Evolutionary conservation across 441 rosid genomes (phyloP).

Genomic region (Rhodomyrtus psidioides): DNA sequence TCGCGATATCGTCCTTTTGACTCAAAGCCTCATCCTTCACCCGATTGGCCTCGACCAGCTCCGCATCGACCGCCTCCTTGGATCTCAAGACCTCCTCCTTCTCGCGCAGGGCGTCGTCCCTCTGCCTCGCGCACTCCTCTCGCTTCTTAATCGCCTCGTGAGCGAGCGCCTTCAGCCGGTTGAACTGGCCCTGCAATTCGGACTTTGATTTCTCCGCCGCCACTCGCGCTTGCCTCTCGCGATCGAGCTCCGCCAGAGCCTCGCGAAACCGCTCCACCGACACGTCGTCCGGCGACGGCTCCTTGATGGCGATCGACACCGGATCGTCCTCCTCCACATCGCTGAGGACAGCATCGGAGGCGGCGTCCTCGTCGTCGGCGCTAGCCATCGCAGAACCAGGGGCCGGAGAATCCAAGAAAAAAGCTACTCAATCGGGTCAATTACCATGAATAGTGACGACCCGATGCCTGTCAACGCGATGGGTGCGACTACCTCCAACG

Average conservation of each 20-base stretch:
- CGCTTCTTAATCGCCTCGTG: slow-evolving; percentile 79
- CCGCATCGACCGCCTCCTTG: slow-evolving; percentile 32
- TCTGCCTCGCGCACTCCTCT: slow-evolving; percentile 57
- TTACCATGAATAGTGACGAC: neutral
- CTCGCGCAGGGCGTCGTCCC: slow-evolving; percentile 66
- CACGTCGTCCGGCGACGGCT: slow-evolving; percentile 29
- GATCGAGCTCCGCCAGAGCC: slow-evolving; percentile 67
- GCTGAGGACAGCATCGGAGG: slow-evolving; percentile 69
- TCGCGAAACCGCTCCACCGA: slow-evolving; percentile 46
- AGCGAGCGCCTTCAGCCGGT: slow-evolving; percentile 58
- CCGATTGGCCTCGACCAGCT: slow-evolving; percentile 36
- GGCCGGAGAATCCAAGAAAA: neutral
- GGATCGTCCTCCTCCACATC: slow-evolving; percentile 79
- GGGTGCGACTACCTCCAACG: neutral
- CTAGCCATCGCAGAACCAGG: slow-evolving; percentile 16
- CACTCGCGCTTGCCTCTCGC: slow-evolving; percentile 68
- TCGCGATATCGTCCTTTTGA: slow-evolving; percentile 40
- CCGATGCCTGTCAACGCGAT: neutral
- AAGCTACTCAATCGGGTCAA: neutral
- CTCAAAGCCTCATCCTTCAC: slow-evolving; percentile 38
- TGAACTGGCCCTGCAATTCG: slow-evolving; percentile 46
- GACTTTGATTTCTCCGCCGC: slow-evolving; percentile 62
- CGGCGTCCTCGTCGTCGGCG: slow-evolving; percentile 45
- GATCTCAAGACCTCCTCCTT: slow-evolving; percentile 41
- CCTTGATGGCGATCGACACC: slow-evolving; percentile 28